Evolutionary conservation across 73 alveolate genomes (phyloP).

Genomic region (Tetrahymena thermophila): DNA sequence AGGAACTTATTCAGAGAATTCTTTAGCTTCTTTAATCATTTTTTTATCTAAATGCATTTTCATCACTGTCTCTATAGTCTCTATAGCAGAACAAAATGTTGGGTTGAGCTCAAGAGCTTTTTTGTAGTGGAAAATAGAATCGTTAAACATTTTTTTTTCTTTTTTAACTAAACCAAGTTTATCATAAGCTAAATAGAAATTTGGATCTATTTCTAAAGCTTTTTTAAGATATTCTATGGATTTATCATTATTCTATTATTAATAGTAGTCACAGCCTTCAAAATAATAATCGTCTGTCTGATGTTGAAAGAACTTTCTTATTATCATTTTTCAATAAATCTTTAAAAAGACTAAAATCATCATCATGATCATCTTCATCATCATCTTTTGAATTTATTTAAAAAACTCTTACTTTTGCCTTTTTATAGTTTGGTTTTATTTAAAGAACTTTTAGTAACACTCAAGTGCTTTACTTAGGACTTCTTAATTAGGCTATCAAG

Average conservation of each 20-base stretch:
- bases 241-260: no score
- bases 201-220: not conserved
- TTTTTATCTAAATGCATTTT: no score
- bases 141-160: not conserved
- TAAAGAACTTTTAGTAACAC: not conserved
- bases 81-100: not conserved
- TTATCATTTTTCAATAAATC: no score
- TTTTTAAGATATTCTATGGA: not conserved
- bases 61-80: no score
- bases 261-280: no score
- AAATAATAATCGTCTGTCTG: no score
- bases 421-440: not conserved
- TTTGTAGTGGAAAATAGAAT: not conserved
- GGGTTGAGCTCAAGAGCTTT: not conserved
- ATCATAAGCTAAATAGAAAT: not conserved
- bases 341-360: not conserved
- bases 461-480: not conserved
- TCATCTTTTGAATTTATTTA: not conserved
- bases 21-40: not conserved
- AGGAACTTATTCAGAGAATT: no score
- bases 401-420: not conserved
- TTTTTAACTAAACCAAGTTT: not conserved
- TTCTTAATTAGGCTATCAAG: not conserved
- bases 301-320: no score
- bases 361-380: no score